Base-by-base conservation (phyloP, 192 early-diverging fungal genomes). In the Glomus cerebriforme region DNA sequence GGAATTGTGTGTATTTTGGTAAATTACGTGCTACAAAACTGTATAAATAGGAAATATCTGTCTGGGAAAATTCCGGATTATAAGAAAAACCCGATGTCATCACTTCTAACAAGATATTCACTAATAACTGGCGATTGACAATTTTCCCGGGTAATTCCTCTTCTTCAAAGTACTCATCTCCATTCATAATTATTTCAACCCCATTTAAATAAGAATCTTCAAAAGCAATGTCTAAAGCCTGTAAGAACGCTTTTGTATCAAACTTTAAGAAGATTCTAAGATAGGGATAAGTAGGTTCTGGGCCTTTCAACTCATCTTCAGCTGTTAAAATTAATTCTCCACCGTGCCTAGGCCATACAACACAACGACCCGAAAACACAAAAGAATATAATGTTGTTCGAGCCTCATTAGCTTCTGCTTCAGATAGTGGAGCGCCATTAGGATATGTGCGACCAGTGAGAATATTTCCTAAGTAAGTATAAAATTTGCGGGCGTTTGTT, bases 231-330 rank as follows among this genome's bases (percentile, higher is more conserved):
- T 88, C 88, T 58, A 90, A 81, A 24, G 88, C 85, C 37, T 83
- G 81, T 43, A 90, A 70, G 62, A 89, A 84, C 3, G 85, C 85
- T 75, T 89, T 84, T 1, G 88, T 85, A 75, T 89, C 85, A 70
- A 87, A 86, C 47, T 83, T 47, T 45, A 90, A 71, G 3, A 90
- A 81, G 7, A 90, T 47, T 39, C 88, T 47, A 69, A 90, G 79
- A 69, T 90, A 90, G 32, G 89, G 89, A 70, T 90, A 90, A 2
- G 89, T 90, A 29, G 89, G 89, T 77, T 90, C 89, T 4, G 87
- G 74, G 2, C 80, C 85, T 63, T 88, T 86, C 8, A 68, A 70
- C 34, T 88, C 82, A 37, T 88, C 87, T 69, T 86, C 82, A 1
- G 86, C 87, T 7, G 89, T 90, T 66, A 90, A 59, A 22, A 90